Percentiles rank a stretch among this genome's conserved stretches.
Evolutionary conservation across 495 filamentous ascomycete genomes (phyloP).

Genomic region (Podospora comata): DNA sequence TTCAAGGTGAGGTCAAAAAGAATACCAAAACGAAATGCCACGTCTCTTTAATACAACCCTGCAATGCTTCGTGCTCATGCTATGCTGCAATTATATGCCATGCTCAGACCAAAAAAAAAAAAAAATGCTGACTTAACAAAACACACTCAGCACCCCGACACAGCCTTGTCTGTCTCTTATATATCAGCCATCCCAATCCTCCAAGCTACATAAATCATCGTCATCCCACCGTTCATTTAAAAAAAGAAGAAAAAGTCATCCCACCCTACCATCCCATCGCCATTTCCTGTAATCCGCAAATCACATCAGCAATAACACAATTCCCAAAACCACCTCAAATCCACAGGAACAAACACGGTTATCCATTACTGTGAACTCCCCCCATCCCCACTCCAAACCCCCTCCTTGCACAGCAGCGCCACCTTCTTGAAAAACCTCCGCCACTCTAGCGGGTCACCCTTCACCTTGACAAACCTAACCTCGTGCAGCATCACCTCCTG

Average conservation of each 20-base stretch:
- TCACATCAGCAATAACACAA: no score
- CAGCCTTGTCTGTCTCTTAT: no score
- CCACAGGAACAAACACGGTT: no score
- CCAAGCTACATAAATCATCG: no score
- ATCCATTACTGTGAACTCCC: not conserved
- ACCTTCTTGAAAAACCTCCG: slow-evolving; percentile 94
- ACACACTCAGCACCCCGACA: no score
- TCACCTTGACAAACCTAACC: slow-evolving; percentile 87
- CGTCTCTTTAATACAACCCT: not conserved
- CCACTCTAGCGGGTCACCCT: slow-evolving; percentile 97
- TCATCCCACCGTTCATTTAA: no score
- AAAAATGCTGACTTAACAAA: no score
- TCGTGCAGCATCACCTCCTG: slow-evolving; percentile 55
- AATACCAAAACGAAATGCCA: not conserved
- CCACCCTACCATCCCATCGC: no score
- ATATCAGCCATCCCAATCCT: no score
- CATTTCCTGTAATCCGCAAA: no score
- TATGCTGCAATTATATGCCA: not conserved
- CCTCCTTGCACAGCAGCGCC: slow-evolving; percentile 77
- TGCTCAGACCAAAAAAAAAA: not conserved
- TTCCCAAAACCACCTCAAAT: no score
- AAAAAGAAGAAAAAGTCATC: no score
- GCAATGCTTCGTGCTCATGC: not conserved
- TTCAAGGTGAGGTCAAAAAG: not conserved
- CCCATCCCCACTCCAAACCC: slow-evolving; percentile 52